Conservation (phyloP, 73 alveolate species). For the Stentor roeselii region DNA sequence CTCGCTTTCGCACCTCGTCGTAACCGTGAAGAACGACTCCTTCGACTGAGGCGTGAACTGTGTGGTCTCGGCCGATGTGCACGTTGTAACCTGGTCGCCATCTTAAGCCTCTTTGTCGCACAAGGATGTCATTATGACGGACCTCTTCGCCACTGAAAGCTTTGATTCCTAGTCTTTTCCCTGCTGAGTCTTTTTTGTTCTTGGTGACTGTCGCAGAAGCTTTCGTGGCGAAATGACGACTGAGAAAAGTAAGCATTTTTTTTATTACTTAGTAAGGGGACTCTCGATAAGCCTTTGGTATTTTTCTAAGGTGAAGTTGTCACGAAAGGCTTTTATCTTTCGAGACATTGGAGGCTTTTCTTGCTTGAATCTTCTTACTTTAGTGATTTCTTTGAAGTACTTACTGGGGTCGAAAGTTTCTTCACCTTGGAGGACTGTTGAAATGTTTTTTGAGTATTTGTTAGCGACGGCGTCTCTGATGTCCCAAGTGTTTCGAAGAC, state of each 20-base stretch:
- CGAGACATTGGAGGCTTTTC: background rate
- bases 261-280: background rate
- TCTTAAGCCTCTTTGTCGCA: slow-evolving; percentile 55
- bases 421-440: background rate
- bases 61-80: slow-evolving; percentile 54
- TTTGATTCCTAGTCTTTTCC: slow-evolving; percentile 58
- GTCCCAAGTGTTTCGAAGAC: slow-evolving; percentile 2
- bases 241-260: background rate
- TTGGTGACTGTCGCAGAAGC: slow-evolving; percentile 24
- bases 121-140: slow-evolving; percentile 36
- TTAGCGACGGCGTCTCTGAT: background rate
- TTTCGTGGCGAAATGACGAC: slow-evolving; percentile 24
- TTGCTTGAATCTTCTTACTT: background rate
- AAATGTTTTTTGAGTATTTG: background rate
- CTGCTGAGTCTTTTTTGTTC: slow-evolving; percentile 59
- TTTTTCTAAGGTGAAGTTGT: background rate
- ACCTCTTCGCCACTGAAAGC: slow-evolving; percentile 45
- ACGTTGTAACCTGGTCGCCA: slow-evolving; percentile 61
- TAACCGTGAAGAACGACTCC: slow-evolving; percentile 28
- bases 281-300: background rate
- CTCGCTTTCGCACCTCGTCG: slow-evolving; percentile 33
- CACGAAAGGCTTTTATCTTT: background rate
- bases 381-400: too few relatives aligned
- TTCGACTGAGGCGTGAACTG: slow-evolving; percentile 53
- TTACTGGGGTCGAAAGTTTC: background rate